Percentiles rank a stretch among this genome's conserved stretches.
Conservation (phyloP, 805 yeast genomes). For the Ogataea methylovora region DNA sequence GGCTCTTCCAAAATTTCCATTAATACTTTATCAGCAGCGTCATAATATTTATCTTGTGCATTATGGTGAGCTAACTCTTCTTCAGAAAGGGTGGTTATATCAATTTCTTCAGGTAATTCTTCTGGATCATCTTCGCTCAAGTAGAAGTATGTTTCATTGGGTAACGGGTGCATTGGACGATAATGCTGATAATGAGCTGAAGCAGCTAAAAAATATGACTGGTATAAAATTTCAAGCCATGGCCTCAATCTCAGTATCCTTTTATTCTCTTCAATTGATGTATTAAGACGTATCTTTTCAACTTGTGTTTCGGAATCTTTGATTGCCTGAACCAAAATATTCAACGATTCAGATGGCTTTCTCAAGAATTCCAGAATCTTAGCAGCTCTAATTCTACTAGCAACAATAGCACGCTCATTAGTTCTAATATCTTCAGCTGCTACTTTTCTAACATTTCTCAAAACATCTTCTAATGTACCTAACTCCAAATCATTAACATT, state of each 20-base stretch:
- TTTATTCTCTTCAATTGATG: conserved; percentile 8
- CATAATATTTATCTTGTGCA: conserved; percentile 47
- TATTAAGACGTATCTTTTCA: too few relatives aligned
- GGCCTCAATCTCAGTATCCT: conserved; percentile 24
- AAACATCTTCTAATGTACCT: conserved; percentile 59
- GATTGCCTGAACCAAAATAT: conserved; percentile 34
- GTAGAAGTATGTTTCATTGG: conserved; percentile 19
- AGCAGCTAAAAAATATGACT: conserved; percentile 71
- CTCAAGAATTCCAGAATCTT: conserved; percentile 56
- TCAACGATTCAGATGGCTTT: conserved; percentile 43
- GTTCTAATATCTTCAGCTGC: conserved; percentile 42
- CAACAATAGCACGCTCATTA: conserved; percentile 40
- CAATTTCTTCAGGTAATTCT: conserved; percentile 16
- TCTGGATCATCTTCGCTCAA: conserved; percentile 8
- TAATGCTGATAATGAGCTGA: conserved; percentile 58
- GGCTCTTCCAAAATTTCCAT: conserved; percentile 40
- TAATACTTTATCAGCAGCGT: conserved; percentile 55
- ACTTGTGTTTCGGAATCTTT: too few relatives aligned
- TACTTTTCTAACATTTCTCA: conserved; percentile 53
- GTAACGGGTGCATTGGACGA: conserved; percentile 26
- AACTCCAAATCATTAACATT: conserved; percentile 16
- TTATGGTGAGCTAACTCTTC: conserved; percentile 27
- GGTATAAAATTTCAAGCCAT: conserved; percentile 61
- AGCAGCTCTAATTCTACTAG: conserved; percentile 50
- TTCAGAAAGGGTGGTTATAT: conserved; percentile 12